Conservation (phyloP, 2,329 filamentous ascomycete genomes). For the Mariannaea sp. region DNA sequence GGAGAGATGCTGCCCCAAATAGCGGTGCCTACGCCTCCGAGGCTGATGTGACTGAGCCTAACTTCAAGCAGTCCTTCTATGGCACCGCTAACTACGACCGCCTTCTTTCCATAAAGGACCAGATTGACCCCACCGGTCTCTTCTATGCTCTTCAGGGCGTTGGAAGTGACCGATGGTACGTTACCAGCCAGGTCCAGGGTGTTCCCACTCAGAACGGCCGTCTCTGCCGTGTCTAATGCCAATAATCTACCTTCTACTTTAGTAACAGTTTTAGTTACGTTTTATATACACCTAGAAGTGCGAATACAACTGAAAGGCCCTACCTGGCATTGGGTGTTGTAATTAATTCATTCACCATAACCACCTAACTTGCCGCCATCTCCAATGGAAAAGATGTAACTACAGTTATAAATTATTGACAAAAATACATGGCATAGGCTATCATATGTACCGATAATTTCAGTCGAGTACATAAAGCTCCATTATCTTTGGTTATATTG, state of each 20-base stretch:
- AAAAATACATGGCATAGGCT: no score
- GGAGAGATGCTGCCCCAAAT: conserved; percentile 29
- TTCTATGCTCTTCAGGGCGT: conserved; percentile 31
- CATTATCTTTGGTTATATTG: no score
- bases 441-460: no score
- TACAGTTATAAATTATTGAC: no score
- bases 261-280: neutral
- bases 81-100: conserved; percentile 27
- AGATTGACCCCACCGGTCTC: conserved; percentile 26
- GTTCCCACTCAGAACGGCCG: conserved; percentile 33
- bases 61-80: conserved; percentile 33
- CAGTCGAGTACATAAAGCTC: no score
- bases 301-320: no score
- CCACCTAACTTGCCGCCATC: no score
- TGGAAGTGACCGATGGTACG: conserved; percentile 31
- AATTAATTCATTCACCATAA: no score
- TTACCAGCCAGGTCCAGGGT: conserved; percentile 26
- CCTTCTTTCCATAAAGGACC: conserved; percentile 27
- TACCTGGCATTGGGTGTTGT: no score
- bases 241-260: neutral
- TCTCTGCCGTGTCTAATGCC: conserved; percentile 20
- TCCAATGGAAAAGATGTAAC: no score
- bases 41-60: conserved; percentile 28
- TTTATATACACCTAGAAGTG: neutral
- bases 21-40: conserved; percentile 32